These are phyloP conservation scores for Gymnopilus dilepis DNA, from an alignment of 768 basidiomycete species.

Conservation along the genomic window DNA sequence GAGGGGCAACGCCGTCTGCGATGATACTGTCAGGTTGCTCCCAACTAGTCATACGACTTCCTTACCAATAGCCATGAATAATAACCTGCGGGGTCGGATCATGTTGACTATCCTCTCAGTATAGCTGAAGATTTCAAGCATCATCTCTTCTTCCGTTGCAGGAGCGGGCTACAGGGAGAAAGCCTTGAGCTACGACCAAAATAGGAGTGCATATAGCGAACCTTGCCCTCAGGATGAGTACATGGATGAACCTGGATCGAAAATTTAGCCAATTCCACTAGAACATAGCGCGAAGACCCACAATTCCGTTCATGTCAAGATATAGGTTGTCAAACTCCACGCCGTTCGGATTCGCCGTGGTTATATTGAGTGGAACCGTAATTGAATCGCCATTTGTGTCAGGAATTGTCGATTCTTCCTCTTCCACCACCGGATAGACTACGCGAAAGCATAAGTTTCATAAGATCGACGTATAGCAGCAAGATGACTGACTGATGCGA, in stretches of 20 bases:
- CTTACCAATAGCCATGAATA: constrained; percentile 98
- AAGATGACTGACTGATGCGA: constrained; percentile 73
- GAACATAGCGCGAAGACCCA: constrained; percentile 41
- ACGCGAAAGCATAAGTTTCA: background rate
- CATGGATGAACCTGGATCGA: constrained; percentile 87
- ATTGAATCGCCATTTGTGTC: constrained; percentile 71
- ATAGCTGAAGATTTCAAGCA: constrained; percentile 96
- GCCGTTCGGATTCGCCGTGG: constrained; percentile 90
- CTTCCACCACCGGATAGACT: constrained; percentile 86
- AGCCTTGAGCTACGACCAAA: constrained; percentile 46
- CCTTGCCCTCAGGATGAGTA: constrained; percentile 98
- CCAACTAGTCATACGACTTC: constrained; percentile 57
- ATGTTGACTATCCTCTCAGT: constrained; percentile 98
- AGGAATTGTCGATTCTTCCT: constrained; percentile 74
- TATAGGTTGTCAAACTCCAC: constrained; percentile 96
- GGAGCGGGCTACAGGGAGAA: constrained; percentile 73
- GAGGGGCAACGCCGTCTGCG: constrained; percentile 93
- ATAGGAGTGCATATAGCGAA: constrained; percentile 32
- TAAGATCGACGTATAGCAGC: constrained; percentile 1
- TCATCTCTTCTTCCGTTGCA: constrained; percentile 99
- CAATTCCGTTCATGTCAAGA: constrained; percentile 99
- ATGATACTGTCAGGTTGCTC: constrained; percentile 95
- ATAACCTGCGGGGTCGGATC: constrained; percentile 90
- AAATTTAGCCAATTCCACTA: constrained; percentile 6
- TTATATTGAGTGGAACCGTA: constrained; percentile 79